A percentile compares a stretch with the other conserved stretches of the same genome.
phyloP scores from a whole-genome alignment of 1,284 basidiomycete genomes.

The Cutaneotrichosporon curvatum region DNA sequence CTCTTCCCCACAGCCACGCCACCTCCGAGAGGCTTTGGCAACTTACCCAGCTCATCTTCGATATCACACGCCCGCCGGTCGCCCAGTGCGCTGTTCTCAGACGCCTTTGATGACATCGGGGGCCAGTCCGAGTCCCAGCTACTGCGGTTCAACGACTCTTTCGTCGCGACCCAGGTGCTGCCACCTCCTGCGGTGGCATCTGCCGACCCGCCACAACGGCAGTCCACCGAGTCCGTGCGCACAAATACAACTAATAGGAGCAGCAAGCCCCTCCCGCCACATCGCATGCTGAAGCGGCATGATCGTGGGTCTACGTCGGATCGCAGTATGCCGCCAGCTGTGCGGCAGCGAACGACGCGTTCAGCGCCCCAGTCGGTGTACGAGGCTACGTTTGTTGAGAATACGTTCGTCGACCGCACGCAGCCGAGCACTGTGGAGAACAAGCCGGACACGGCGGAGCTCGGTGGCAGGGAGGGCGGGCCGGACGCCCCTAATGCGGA shows the following conservation, averaged over 20 bases:
- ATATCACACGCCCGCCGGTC: neutral
- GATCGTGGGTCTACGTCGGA: neutral
- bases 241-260: neutral
- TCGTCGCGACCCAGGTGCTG: slow-evolving; percentile 1
- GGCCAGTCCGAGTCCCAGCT: neutral
- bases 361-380: neutral
- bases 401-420: too few relatives aligned
- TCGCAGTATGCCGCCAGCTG: neutral
- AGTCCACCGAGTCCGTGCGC: neutral
- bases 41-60: neutral
- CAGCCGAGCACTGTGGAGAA: too few relatives aligned
- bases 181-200: neutral
- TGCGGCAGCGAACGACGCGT: neutral
- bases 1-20: neutral
- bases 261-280: neutral
- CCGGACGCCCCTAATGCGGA: too few relatives aligned
- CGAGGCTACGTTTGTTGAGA: neutral
- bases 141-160: neutral
- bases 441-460: too few relatives aligned
- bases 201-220: neutral
- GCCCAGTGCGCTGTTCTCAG: neutral
- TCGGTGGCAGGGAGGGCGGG: too few relatives aligned
- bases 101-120: slow-evolving; percentile 1
- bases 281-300: neutral
- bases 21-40: neutral